phyloP scores from a whole-genome alignment of 2,329 filamentous ascomycete species.

The Neofusicoccum parvum region DNA sequence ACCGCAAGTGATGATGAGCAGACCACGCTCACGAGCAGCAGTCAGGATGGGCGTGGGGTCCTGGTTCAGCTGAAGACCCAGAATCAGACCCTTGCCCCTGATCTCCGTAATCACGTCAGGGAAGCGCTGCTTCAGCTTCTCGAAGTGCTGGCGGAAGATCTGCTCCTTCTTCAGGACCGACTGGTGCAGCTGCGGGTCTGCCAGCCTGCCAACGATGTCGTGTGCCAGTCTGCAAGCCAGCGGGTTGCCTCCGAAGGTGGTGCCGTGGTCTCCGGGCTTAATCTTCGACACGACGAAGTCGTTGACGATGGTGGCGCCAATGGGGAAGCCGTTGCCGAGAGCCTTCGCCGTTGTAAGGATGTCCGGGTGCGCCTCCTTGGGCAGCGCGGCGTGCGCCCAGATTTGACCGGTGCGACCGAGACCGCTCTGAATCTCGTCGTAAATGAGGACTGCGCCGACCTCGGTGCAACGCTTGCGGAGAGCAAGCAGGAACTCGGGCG shows the following conservation, averaged over 20 bases:
- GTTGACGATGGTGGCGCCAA: slow-evolving; percentile 76
- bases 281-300: slow-evolving; percentile 70
- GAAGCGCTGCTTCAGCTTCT: slow-evolving; percentile 59
- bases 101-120: slow-evolving; percentile 77
- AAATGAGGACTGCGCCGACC: slow-evolving; percentile 86
- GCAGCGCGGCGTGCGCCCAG: slow-evolving; percentile 82
- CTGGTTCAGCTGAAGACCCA: slow-evolving; percentile 79
- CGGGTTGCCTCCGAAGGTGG: slow-evolving; percentile 92
- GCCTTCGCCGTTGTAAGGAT: slow-evolving; percentile 94
- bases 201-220: slow-evolving; percentile 77
- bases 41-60: slow-evolving; percentile 76
- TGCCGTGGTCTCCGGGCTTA: slow-evolving; percentile 82
- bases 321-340: slow-evolving; percentile 93
- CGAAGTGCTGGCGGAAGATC: slow-evolving; percentile 61
- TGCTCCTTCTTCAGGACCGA: slow-evolving; percentile 69
- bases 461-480: slow-evolving; percentile 83
- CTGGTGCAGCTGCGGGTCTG: slow-evolving; percentile 69
- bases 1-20: slow-evolving; percentile 90
- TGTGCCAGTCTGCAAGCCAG: slow-evolving; percentile 82
- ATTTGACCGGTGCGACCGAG: slow-evolving; percentile 82
- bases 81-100: slow-evolving; percentile 79
- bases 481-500: slow-evolving; percentile 77
- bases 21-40: slow-evolving; percentile 81
- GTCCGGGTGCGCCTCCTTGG: slow-evolving; percentile 83
- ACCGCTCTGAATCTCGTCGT: slow-evolving; percentile 97